Percentiles rank a stretch among this genome's conserved stretches.
These are phyloP conservation scores for Fusarium citri DNA, from an alignment of 2,329 filamentous ascomycete species.

Conservation along the genomic window DNA sequence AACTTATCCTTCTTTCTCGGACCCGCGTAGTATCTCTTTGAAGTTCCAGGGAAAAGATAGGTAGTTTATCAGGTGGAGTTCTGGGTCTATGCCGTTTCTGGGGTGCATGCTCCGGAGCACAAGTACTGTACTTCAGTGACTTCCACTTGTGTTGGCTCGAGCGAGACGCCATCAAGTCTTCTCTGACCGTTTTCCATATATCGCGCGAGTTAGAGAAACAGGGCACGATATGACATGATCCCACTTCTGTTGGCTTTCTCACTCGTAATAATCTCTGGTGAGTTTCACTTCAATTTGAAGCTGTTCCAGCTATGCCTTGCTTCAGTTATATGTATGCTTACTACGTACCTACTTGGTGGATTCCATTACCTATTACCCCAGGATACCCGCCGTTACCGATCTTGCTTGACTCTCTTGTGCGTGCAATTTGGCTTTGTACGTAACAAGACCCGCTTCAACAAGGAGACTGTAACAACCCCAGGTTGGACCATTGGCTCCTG, in stretches of 20 bases:
- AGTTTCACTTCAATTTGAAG: neutral
- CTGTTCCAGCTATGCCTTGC: neutral
- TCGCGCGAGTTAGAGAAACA: slow-evolving; percentile 11
- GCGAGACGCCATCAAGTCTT: neutral
- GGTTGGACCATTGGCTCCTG: neutral
- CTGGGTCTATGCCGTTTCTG: slow-evolving; percentile 16
- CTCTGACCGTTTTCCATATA: neutral
- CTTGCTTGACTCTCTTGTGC: neutral
- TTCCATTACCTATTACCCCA: slow-evolving; percentile 13
- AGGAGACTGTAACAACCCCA: neutral
- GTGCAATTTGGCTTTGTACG: slow-evolving; percentile 30
- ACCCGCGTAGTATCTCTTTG: slow-evolving; percentile 10
- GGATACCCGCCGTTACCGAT: slow-evolving; percentile 6
- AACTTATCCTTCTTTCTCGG: slow-evolving; percentile 13
- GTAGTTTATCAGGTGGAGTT: slow-evolving; percentile 20
- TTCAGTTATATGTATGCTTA: neutral
- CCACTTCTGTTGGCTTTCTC: neutral
- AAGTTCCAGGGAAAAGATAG: neutral
- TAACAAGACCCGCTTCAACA: slow-evolving; percentile 19
- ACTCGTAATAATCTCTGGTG: neutral
- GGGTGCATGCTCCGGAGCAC: slow-evolving; percentile 31
- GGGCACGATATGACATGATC: neutral
- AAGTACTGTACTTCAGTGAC: slow-evolving; percentile 31
- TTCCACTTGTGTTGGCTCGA: neutral
- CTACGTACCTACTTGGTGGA: neutral